Percentiles rank a stretch among this genome's conserved stretches.
Conservation (phyloP, 2,329 filamentous ascomycete genomes). For the Hymenoscyphus scutula region DNA sequence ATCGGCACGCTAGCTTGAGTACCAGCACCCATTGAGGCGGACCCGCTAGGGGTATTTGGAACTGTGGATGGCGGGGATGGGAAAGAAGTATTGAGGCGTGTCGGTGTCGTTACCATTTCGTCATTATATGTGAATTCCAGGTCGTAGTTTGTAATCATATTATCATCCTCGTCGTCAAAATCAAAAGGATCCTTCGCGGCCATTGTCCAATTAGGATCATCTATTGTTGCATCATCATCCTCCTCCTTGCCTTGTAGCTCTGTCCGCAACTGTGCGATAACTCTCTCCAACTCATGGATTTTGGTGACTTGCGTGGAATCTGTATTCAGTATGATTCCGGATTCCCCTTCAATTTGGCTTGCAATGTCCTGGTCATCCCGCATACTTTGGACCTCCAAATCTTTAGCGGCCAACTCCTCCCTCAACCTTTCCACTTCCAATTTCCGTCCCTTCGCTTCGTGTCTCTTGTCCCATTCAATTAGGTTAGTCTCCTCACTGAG, state of each 20-base stretch:
- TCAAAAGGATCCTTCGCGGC: constrained; percentile 46
- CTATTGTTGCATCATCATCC: constrained; percentile 14
- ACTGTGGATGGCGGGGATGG: constrained; percentile 35
- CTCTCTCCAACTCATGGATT: constrained; percentile 32
- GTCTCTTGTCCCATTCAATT: constrained; percentile 48
- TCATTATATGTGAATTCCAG: constrained; percentile 19
- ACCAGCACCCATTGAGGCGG: constrained; percentile 20
- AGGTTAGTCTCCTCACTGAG: constrained; percentile 58
- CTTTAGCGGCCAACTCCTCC: constrained; percentile 41
- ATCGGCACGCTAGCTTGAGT: constrained; percentile 25
- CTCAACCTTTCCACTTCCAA: constrained; percentile 50
- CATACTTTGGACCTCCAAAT: constrained; percentile 34
- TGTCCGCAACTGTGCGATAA: constrained; percentile 29
- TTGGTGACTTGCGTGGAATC: constrained; percentile 22
- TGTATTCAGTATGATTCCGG: constrained; percentile 19
- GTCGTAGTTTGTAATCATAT: constrained; percentile 37
- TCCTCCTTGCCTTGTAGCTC: constrained; percentile 30
- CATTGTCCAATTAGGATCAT: constrained; percentile 48
- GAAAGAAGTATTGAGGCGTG: constrained; percentile 31
- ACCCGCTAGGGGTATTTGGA: constrained; percentile 32
- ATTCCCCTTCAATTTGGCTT: constrained; percentile 32
- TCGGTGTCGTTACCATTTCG: constrained; percentile 32
- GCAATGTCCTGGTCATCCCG: constrained; percentile 32
- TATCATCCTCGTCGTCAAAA: constrained; percentile 30
- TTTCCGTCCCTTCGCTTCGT: constrained; percentile 40